Percentiles rank a stretch among this genome's conserved stretches.
Evolutionary conservation across 345 rosid genomes (phyloP).

Genomic region (Eucalyptus cladocalyx): DNA sequence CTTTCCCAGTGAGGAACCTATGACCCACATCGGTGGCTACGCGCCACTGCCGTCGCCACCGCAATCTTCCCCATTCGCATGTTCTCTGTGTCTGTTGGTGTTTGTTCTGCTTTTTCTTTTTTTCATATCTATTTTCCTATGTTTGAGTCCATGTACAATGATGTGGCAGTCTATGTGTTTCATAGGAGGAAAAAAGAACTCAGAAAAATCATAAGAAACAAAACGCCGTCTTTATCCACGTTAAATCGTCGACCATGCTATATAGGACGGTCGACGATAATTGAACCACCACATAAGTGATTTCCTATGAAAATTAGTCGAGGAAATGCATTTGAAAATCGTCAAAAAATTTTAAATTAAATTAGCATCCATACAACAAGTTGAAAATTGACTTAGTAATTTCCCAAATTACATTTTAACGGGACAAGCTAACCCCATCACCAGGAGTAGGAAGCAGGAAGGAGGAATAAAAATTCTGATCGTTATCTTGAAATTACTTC

Average conservation of each 20-base stretch:
- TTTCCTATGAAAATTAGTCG: fast-evolving
- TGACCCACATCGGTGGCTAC: not conserved
- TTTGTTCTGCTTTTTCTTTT: not conserved
- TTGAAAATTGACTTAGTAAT: no score
- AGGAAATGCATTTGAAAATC: fast-evolving
- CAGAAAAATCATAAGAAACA: not conserved
- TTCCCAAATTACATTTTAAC: not conserved
- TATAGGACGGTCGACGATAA: fast-evolving
- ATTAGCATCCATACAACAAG: fast-evolving
- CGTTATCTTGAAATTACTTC: not conserved
- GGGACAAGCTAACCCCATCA: not conserved
- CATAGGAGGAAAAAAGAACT: not conserved
- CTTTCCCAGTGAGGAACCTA: no score
- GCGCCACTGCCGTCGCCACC: not conserved
- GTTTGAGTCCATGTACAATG: not conserved
- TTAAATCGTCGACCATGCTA: fast-evolving
- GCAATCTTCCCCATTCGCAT: not conserved
- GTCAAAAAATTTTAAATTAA: not conserved
- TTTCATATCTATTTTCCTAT: not conserved
- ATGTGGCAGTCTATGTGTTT: not conserved
- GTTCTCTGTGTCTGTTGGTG: not conserved
- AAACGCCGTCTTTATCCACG: fast-evolving
- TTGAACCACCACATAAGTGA: fast-evolving
- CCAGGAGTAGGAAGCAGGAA: not conserved
- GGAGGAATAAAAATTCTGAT: not conserved